Conservation (phyloP, 176 grass and related monocot species). For the Avena sativa region DNA sequence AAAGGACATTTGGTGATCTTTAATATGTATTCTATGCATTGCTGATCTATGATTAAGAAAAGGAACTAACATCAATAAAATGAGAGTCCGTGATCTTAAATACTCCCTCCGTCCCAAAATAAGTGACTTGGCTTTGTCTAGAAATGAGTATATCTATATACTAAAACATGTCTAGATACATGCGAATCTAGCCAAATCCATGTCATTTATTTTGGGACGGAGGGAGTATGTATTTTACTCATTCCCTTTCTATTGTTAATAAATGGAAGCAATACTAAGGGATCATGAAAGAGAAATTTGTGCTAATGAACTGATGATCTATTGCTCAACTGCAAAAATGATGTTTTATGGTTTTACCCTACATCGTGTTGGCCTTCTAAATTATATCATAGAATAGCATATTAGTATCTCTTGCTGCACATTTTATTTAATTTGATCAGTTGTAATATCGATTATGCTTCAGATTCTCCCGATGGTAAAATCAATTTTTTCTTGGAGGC, state of each 20-base stretch:
- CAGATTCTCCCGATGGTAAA: slow-evolving; percentile 74
- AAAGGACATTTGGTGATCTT: slow-evolving; percentile 17
- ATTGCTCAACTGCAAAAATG: slow-evolving; percentile 33
- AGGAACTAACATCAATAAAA: slow-evolving; percentile 32
- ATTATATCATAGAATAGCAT: slow-evolving; percentile 13
- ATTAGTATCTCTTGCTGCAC: slow-evolving; percentile 20
- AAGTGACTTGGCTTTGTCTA: too few relatives aligned
- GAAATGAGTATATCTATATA: too few relatives aligned
- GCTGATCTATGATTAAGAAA: slow-evolving; percentile 23
- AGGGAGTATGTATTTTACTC: background rate
- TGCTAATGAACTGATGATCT: slow-evolving; percentile 1
- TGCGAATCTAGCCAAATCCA: too few relatives aligned
- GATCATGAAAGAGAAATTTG: slow-evolving; percentile 10
- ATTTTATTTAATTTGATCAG: slow-evolving; percentile 52
- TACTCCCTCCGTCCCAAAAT: background rate
- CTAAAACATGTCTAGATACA: too few relatives aligned
- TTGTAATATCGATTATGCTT: slow-evolving; percentile 66
- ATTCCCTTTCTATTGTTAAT: slow-evolving; percentile 30
- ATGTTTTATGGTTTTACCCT: slow-evolving; percentile 3
- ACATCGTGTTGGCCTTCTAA: slow-evolving; percentile 1
- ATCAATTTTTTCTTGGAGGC: slow-evolving; percentile 84
- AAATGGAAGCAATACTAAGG: slow-evolving; percentile 31
- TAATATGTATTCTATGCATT: slow-evolving; percentile 7
- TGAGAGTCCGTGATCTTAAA: background rate
- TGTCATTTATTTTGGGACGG: too few relatives aligned